Evolutionary conservation across 441 rosid species (phyloP), one percentile per base, ranked within the genome.

Genomic region (Populus tomentosa): DNA sequence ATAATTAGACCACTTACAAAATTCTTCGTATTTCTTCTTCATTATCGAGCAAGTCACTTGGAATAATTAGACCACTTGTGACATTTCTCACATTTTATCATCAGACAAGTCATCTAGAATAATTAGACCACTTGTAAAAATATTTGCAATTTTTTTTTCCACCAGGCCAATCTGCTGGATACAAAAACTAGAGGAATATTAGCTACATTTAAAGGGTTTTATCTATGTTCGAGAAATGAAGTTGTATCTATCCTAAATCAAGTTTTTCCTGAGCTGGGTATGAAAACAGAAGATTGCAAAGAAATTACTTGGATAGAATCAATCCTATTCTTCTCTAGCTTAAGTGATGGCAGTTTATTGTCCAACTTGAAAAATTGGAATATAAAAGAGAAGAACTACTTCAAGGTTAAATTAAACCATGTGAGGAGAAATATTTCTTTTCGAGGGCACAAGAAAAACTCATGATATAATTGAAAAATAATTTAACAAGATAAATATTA

Each of bases 271-370:
- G 90, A 91, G 72, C 26, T 93, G 63, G 89, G 87, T 21, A 32
- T 93, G 4, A 59, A 36, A 42, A 84, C 74, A 66, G 69, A 82
- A 2, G 86, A 91, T 71, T 89, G 92, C 78, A 74, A 79, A 28
- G 92, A 88, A 77, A 89, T 89, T 81, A 89, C 86, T n/a, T 91
- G 98, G 98, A 86, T 93, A 23, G 87, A 89, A 11, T 91, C 96
- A 0, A 79, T 81, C 3, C 75, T 88, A 3, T 89, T 87, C 82
- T 90, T 91, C 85, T 76, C 84, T 0, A 86, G 85, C 38, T 56
- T 75, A 68, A 24, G 73, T 73, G 26, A 82, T 20, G 53, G 82
- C 72, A 10, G 77, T 73, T 23, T 67, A 72, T 7, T 62, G 46
- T 76, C 69, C 76, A 87, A 83, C 80, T 74, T 9, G 74, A 85